Conservation (phyloP, 371 early-diverging fungal genomes). For the Dinochytrium kinnereticum region DNA sequence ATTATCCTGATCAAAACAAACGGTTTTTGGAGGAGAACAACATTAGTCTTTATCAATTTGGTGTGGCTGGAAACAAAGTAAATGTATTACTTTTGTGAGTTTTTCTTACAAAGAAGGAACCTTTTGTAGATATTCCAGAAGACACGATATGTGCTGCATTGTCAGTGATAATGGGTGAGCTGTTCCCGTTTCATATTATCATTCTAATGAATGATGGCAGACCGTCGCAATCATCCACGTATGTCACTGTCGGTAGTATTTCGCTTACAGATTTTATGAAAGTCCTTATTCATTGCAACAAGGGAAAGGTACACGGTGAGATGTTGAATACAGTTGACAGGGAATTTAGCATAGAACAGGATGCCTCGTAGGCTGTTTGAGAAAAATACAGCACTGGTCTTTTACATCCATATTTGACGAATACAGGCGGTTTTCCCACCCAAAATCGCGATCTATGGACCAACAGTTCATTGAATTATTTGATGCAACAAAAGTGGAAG, state of each 20-base stretch:
- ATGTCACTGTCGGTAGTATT: conserved; percentile 16
- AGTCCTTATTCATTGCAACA: conserved; percentile 95
- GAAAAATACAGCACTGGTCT: conserved; percentile 94
- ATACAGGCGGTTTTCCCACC: conserved; percentile 91
- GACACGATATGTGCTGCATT: conserved; percentile 88
- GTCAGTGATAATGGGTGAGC: conserved; percentile 72
- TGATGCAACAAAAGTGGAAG: conserved; percentile 79
- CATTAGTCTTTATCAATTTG: conserved; percentile 89
- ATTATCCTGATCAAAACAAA: conserved; percentile 92
- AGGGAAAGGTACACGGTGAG: conserved; percentile 79
- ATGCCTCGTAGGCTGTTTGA: conserved; percentile 91
- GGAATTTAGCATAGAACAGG: conserved; percentile 86
- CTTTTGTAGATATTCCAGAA: conserved; percentile 97
- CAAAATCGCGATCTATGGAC: conserved; percentile 94
- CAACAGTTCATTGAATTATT: conserved; percentile 98
- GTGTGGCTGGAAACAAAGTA: conserved; percentile 96
- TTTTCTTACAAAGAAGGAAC: conserved; percentile 68
- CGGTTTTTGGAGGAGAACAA: conserved; percentile 85
- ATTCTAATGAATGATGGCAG: conserved; percentile 39
- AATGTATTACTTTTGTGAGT: background rate
- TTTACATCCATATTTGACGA: conserved; percentile 96
- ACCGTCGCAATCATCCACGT: conserved; percentile 85
- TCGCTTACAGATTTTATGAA: background rate
- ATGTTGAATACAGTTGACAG: background rate
- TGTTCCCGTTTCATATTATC: background rate